Conservation (phyloP, 148 eudicot species). For the Vaccinium myrtillus region DNA sequence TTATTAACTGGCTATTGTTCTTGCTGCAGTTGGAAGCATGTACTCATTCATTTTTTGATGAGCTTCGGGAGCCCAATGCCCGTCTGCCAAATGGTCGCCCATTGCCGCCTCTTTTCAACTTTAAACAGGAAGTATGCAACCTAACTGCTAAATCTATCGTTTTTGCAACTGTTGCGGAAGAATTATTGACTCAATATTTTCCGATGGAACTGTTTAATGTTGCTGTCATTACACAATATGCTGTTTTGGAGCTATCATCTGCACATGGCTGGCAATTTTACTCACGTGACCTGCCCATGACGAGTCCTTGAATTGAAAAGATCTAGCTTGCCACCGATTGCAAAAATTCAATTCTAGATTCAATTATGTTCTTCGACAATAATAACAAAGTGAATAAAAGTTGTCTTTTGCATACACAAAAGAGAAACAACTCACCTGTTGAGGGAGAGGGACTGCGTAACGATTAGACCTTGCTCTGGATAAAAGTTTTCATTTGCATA, state of each 20-base stretch:
- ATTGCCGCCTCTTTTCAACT: constrained; percentile 89
- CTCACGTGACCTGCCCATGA: background rate
- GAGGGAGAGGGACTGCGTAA: background rate
- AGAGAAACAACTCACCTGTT: background rate
- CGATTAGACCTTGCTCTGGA: background rate
- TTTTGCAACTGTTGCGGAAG: background rate
- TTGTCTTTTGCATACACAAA: too few species aligned
- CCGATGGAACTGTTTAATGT: background rate
- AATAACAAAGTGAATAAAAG: background rate
- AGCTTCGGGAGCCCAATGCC: constrained; percentile 86
- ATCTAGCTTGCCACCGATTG: background rate
- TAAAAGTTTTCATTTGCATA: background rate
- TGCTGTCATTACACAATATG: background rate
- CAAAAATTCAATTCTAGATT: background rate
- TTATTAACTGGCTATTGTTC: constrained; percentile 2
- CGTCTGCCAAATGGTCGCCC: constrained; percentile 93
- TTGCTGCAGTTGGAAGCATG: constrained; percentile 85
- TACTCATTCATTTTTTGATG: constrained; percentile 92
- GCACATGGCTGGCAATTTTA: background rate
- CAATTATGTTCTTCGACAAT: background rate
- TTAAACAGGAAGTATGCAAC: constrained; percentile 77
- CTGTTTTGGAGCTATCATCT: background rate
- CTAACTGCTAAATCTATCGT: too few species aligned
- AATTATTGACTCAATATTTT: background rate
- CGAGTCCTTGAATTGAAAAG: background rate